Base-by-base conservation (phyloP, 192 early-diverging fungal species). In the Backusella liffmaniae region DNA sequence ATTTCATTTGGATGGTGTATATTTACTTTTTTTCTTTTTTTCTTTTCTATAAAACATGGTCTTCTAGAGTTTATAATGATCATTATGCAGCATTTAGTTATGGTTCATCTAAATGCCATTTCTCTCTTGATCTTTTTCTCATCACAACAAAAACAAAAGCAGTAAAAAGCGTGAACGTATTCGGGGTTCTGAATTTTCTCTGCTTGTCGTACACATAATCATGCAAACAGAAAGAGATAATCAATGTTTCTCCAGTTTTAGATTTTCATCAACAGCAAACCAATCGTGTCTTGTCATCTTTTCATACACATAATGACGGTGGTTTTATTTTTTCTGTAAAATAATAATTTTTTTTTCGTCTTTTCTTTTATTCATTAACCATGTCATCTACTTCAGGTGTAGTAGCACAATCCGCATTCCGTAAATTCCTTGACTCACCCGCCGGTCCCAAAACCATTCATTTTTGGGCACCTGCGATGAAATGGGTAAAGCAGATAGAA, bases 401-500 rank as follows among this genome's bases (percentile, higher is more conserved):
- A 62, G 73, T 78, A 18, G 1, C 56, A 62, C 83, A 86, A 42
- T 86, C 87, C 39, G 90, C 86, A n/a, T 90, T 97, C 62, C 73
- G 78, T 49, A 88, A 77, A 84, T 95, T 96, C 81, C 78, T 84
- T 74, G 91, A 91, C 77, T 88, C 87, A 26, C 89, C 91, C 9
- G 90, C 91, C 41, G 86, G 83, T 68, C 97, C 97, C 72, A 97
- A 97, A 86, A 99, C 97, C 49, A 92, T 99, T 80, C 94, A 95
- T 82, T 99, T 99, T 79, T 99, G 97, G 97, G 97, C 96, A 2
- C 97, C 97, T 46, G 82, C 89, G 56, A 88, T 87, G 85, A 96
- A 96, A 92, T 95, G 93, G 94, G 92, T 91, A 88, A 66, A 81
- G 3, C 8, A 12, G 1, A 39, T 68, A 35, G 9, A 46, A 30